Evolutionary conservation across 306 rosid genomes (phyloP).

Genomic region (Quercus aquifolioides): DNA sequence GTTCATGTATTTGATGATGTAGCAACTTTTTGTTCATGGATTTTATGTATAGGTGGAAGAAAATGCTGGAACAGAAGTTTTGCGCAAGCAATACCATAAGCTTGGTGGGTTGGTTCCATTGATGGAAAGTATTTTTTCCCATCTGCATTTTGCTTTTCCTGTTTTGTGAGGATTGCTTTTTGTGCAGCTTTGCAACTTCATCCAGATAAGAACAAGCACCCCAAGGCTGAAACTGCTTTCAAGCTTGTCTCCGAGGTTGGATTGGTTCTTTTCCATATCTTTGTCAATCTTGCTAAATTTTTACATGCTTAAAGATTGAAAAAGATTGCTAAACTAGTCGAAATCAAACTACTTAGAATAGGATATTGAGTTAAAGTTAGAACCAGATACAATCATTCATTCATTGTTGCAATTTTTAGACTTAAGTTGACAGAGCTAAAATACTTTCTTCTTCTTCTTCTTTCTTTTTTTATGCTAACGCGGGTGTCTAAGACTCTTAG

Average conservation of each 20-base stretch:
- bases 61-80: constrained; percentile 49
- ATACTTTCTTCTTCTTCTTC: not conserved
- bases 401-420: not conserved
- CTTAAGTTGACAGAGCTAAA: not conserved
- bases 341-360: not conserved
- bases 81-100: constrained; percentile 72
- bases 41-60: constrained; percentile 70
- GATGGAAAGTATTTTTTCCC: not conserved
- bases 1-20: not conserved
- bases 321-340: not conserved
- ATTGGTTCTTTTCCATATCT: constrained; percentile 9
- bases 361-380: not conserved
- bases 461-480: too few species aligned
- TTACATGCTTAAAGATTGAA: not conserved
- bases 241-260: constrained; percentile 86
- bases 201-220: constrained; percentile 90
- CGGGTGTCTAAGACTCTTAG: too few species aligned
- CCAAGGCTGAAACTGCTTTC: constrained; percentile 88
- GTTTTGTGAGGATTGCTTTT: constrained; percentile 9
- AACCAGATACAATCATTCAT: not conserved
- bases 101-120: constrained; percentile 62
- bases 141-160: constrained; percentile 7
- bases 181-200: constrained; percentile 84
- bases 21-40: constrained; percentile 9
- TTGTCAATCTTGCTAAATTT: not conserved